phyloP scores from a whole-genome alignment of 1,284 basidiomycete species.

The Albatrellus sp. region DNA sequence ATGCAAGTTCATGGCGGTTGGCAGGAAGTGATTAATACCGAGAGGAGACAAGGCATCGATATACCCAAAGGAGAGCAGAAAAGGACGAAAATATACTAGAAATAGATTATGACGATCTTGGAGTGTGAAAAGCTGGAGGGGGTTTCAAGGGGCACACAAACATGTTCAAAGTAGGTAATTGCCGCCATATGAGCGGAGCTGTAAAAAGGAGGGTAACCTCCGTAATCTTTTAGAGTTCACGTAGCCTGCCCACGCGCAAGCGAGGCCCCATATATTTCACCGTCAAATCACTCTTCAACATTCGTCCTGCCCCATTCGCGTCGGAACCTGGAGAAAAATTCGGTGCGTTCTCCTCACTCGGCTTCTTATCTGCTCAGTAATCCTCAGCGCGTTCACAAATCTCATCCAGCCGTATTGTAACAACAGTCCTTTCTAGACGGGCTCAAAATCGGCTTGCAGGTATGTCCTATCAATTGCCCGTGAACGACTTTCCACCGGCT shows the following conservation, averaged over 20 bases:
- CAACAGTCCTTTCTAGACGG: constrained; percentile 69
- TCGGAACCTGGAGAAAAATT: constrained; percentile 18
- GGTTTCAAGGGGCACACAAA: constrained; percentile 16
- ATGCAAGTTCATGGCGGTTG: too few species aligned
- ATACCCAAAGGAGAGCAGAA: background rate
- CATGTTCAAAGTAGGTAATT: constrained; percentile 2
- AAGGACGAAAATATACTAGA: background rate
- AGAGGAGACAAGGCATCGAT: too few species aligned
- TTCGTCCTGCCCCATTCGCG: constrained; percentile 14
- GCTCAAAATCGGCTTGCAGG: constrained; percentile 65
- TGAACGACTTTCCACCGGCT: constrained; percentile 7
- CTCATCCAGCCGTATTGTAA: constrained; percentile 50
- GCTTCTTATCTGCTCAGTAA: constrained; percentile 14
- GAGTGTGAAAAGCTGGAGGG: constrained; percentile 1
- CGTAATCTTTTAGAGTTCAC: constrained; percentile 30
- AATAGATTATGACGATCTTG: background rate
- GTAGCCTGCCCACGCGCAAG: constrained; percentile 8
- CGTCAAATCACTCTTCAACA: constrained; percentile 4
- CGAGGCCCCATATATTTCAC: constrained; percentile 11
- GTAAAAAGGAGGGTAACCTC: constrained; percentile 37
- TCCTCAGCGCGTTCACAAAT: constrained; percentile 17
- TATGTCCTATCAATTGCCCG: constrained; percentile 14
- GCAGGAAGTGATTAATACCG: too few species aligned
- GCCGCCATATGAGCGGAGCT: constrained; percentile 13
- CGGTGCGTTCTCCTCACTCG: constrained; percentile 14